phyloP scores from a whole-genome alignment of 805 yeast genomes.

The Clavispora vitiphila region DNA sequence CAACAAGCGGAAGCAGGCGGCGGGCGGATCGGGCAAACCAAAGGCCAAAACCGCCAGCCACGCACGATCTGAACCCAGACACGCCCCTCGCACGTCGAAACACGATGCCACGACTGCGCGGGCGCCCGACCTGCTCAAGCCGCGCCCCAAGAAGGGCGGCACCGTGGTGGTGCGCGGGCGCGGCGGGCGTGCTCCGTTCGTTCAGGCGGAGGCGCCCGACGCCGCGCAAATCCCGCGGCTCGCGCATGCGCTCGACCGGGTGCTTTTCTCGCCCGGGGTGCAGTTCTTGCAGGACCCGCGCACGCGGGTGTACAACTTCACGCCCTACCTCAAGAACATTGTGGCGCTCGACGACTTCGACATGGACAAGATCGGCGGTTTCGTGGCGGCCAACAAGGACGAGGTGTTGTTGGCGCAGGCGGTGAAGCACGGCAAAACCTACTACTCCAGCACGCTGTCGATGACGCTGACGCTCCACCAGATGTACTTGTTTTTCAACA shows the following conservation, averaged over 20 bases:
- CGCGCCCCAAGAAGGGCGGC: background rate
- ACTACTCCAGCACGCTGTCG: conserved; percentile 80
- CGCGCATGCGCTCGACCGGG: conserved; percentile 63
- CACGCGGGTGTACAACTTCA: conserved; percentile 66
- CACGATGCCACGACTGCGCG: too few relatives aligned
- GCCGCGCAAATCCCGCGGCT: conserved; percentile 46
- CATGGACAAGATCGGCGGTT: conserved; percentile 50
- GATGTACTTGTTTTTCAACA: conserved; percentile 64
- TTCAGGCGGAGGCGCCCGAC: conserved; percentile 18
- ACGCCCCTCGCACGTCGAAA: too few relatives aligned
- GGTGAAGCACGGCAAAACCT: conserved; percentile 29
- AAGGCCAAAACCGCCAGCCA: too few relatives aligned
- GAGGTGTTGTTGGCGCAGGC: conserved; percentile 46
- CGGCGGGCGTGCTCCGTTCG: conserved; percentile 4
- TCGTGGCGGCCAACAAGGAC: conserved; percentile 69
- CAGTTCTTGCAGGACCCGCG: conserved; percentile 77
- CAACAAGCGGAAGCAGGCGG: too few relatives aligned
- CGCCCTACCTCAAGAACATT: conserved; percentile 53
- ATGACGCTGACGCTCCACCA: conserved; percentile 75
- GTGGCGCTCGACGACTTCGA: conserved; percentile 62
- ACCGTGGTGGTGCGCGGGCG: background rate
- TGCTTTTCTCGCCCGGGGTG: conserved; percentile 75
- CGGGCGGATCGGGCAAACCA: too few relatives aligned
- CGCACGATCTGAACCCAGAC: too few relatives aligned
- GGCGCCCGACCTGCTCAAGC: too few relatives aligned